phyloP scores from a whole-genome alignment of 2,329 filamentous ascomycete genomes.

The Claviceps fusiformis region DNA sequence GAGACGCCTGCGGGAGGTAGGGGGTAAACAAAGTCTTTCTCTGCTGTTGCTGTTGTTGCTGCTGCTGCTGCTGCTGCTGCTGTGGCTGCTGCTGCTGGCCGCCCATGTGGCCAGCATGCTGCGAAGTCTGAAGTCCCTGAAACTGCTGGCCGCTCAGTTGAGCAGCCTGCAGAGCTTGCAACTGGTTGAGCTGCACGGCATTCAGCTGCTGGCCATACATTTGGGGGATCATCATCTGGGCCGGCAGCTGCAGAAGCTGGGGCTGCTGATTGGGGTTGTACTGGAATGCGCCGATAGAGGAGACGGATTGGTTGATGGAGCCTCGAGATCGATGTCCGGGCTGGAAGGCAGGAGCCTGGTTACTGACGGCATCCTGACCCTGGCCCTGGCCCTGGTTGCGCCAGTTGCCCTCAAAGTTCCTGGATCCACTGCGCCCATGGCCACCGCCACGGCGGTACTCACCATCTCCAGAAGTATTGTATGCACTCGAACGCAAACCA shows the following conservation, averaged over 20 bases:
- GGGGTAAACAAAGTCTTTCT: constrained; percentile 97
- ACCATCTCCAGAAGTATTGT: constrained; percentile 35
- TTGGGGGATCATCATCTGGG: constrained; percentile 74
- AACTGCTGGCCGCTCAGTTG: constrained; percentile 68
- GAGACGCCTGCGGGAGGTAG: constrained; percentile 85
- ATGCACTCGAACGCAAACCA: constrained; percentile 48
- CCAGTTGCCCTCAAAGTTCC: constrained; percentile 98
- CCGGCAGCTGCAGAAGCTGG: constrained; percentile 74
- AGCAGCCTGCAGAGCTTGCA: constrained; percentile 83
- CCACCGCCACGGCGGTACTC: constrained; percentile 69
- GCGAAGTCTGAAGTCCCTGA: constrained; percentile 52
- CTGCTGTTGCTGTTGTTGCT: constrained; percentile 62
- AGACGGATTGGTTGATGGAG: constrained; percentile 78
- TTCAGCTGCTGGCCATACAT: constrained; percentile 85
- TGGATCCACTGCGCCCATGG: constrained; percentile 69
- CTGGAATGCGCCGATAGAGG: constrained; percentile 73
- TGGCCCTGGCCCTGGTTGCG: constrained; percentile 62
- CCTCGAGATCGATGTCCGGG: constrained; percentile 78
- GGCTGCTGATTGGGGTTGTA: constrained; percentile 62
- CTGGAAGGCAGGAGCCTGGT: constrained; percentile 63
- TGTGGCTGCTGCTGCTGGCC: constrained; percentile 27
- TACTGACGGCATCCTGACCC: constrained; percentile 30
- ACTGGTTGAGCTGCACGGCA: constrained; percentile 73
- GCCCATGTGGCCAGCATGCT: constrained; percentile 55
- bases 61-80: constrained; percentile 38